Base-by-base conservation (phyloP, 441 rosid genomes). In the Eutrema salsugineum region DNA sequence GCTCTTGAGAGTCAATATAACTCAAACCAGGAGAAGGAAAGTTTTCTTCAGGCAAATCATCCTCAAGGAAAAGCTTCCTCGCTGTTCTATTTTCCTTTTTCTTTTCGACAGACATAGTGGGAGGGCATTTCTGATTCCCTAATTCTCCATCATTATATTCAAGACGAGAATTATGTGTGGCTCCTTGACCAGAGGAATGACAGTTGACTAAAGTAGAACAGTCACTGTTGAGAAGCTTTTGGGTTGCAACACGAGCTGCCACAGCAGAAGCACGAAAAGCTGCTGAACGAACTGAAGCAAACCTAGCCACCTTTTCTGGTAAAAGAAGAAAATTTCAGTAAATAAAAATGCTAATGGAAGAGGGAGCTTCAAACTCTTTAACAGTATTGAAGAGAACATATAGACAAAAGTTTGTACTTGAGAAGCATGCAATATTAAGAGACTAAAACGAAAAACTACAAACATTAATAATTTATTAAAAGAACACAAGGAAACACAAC, bases 1-100 rank as follows among this genome's bases (percentile, higher is more conserved):
- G 98, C 79, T 95, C 98, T 84, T 89, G 97, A 61, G 98, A 91
- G 63, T 87, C 88, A 43, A 84, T 75, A 83, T 91, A 95, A 81
- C 98, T 89, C 81, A 93, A 84, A 56, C 39, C 27, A 44, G 77
- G 78, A 60, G 59, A 76, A 80, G 39, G 51, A 40, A 53, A 76
- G 53, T 61, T 84, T 77, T 62, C 78, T 81, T 75, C 72, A 76
- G 69, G 56, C 15, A 44, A 53, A 65, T 77, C 83, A 60, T 76
- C 81, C 44, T 83, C 90, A 35, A 48, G 5, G 57, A 87, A 84
- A 58, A 96, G 97, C 68, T 85, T 84, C 76, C 93, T 83, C 33
- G 80, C 87, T 39, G 90, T 63, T 42, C 59, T 79, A 63, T 54
- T 80, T 67, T 65, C 86, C 11, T 63, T 76, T 24, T 53, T 71